Conservation (phyloP, 2,329 filamentous ascomycete species). For the Venturia oleaginea region DNA sequence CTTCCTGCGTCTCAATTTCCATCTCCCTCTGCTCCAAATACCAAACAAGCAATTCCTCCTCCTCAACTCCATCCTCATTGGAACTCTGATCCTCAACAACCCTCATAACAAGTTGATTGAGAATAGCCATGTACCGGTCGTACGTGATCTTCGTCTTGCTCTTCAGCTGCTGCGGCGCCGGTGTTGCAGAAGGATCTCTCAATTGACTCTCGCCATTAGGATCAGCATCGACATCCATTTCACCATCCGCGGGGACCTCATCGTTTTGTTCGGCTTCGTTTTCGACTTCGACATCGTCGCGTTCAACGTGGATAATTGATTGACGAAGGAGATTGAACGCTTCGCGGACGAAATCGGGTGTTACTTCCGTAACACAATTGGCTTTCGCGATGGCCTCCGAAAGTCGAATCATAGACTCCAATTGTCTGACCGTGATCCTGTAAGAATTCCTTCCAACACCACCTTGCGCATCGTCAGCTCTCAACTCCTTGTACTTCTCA, state of each 20-base stretch:
- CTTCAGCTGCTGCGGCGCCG: constrained; percentile 44
- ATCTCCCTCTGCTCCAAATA: constrained; percentile 88
- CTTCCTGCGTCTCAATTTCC: constrained; percentile 71
- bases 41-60: constrained; percentile 74
- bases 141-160: constrained; percentile 73
- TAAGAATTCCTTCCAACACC: constrained; percentile 93
- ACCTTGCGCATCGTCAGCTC: constrained; percentile 86
- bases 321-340: constrained; percentile 85
- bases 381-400: constrained; percentile 98
- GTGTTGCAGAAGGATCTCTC: constrained; percentile 31
- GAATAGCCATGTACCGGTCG: constrained; percentile 86
- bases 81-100: constrained; percentile 71
- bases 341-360: constrained; percentile 76
- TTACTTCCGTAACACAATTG: constrained; percentile 89
- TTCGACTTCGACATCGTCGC: constrained; percentile 92
- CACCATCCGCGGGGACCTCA: constrained; percentile 30
- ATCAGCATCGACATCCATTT: constrained; percentile 26
- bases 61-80: constrained; percentile 73
- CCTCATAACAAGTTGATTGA: constrained; percentile 74
- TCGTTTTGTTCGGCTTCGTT: constrained; percentile 52
- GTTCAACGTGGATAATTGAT: constrained; percentile 95
- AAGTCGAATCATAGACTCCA: constrained; percentile 91
- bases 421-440: constrained; percentile 90
- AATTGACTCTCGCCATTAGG: constrained; percentile 31
- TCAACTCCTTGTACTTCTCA: constrained; percentile 88